A percentile compares a stretch with the other conserved stretches of the same genome.
Conservation (phyloP, 1,139 yeast species). For the Yamadazyma dushanensis region DNA sequence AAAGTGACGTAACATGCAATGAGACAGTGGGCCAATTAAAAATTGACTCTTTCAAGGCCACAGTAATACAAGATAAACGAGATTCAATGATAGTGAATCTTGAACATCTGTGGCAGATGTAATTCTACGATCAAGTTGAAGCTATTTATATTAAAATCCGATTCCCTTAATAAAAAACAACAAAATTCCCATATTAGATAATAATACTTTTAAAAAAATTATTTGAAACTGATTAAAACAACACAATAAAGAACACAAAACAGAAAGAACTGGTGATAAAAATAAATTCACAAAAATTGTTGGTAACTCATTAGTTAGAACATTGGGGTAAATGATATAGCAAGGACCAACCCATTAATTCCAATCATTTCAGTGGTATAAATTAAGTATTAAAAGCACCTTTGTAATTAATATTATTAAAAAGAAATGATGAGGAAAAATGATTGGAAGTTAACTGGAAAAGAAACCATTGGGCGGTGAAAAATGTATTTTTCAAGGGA, state of each 20-base stretch:
- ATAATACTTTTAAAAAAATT: constrained; percentile 10
- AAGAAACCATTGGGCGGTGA: no score
- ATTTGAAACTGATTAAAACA: constrained; percentile 5
- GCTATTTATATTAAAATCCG: constrained; percentile 11
- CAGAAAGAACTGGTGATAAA: not conserved
- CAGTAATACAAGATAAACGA: no score
- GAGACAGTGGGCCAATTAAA: not conserved
- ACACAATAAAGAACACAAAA: constrained; percentile 1
- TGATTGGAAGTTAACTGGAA: no score
- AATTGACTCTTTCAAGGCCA: no score
- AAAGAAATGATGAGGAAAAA: no score
- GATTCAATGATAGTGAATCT: no score
- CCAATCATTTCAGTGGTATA: no score
- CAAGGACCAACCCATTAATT: not conserved
- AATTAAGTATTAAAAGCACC: no score
- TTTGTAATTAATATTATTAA: no score
- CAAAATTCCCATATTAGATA: constrained; percentile 12
- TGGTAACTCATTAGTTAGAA: constrained; percentile 2
- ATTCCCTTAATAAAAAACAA: constrained; percentile 11
- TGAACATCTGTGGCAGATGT: no score
- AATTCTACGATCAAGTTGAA: no score
- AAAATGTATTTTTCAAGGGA: no score
- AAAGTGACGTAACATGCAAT: constrained; percentile 1
- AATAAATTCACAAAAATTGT: not conserved
- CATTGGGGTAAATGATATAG: not conserved